Conservation (phyloP, 1,284 basidiomycete genomes). For the Malassezia furfur region DNA sequence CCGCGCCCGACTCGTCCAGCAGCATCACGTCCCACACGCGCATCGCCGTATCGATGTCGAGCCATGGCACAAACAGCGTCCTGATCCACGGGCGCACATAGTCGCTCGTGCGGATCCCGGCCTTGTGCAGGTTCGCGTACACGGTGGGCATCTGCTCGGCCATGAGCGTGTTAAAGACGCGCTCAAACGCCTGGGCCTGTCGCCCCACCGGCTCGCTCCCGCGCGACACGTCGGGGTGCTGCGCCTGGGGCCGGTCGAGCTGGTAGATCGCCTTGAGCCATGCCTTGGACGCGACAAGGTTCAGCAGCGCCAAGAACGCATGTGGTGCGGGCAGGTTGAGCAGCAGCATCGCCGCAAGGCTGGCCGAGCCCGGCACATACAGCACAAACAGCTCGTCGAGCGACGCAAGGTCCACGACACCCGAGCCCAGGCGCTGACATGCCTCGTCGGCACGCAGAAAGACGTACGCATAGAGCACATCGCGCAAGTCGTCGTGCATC, state of each 20-base stretch:
- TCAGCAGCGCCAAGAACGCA: slow-evolving; percentile 77
- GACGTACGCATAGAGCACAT: slow-evolving; percentile 81
- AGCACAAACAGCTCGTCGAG: slow-evolving; percentile 19
- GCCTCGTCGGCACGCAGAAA: slow-evolving; percentile 77
- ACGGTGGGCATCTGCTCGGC: slow-evolving; percentile 91
- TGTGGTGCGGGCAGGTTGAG: slow-evolving; percentile 67
- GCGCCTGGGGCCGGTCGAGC: slow-evolving; percentile 15
- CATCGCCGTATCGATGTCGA: slow-evolving; percentile 37
- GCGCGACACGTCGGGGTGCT: background rate
- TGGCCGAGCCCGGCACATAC: slow-evolving; percentile 42
- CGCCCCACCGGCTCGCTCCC: background rate
- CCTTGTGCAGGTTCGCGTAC: slow-evolving; percentile 41
- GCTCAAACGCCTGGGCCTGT: slow-evolving; percentile 42
- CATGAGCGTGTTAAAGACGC: slow-evolving; percentile 82
- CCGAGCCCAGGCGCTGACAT: background rate
- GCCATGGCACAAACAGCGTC: slow-evolving; percentile 27
- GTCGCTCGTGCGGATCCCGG: slow-evolving; percentile 22
- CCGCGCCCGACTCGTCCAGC: slow-evolving; percentile 32
- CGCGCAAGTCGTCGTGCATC: slow-evolving; percentile 72
- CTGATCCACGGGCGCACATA: slow-evolving; percentile 33
- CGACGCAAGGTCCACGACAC: background rate
- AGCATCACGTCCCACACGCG: slow-evolving; percentile 39
- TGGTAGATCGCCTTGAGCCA: slow-evolving; percentile 40
- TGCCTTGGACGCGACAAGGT: slow-evolving; percentile 53
- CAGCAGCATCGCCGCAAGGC: slow-evolving; percentile 75